phyloP scores from a whole-genome alignment of 164 flowering plant species.

The Kalanchoe fedtschenkoi region DNA sequence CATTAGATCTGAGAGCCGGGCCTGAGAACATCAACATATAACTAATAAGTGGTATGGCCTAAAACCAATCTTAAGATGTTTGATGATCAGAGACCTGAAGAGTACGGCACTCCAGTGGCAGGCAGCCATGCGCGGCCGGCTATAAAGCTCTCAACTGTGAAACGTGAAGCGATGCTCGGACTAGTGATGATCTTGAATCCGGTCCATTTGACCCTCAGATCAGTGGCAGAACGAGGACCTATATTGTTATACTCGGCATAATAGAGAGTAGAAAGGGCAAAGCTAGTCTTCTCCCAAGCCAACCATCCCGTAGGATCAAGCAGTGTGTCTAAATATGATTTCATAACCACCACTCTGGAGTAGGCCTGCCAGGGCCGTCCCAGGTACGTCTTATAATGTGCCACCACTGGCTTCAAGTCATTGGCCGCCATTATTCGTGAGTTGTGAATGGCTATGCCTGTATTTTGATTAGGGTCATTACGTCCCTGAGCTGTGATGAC shows the following conservation, averaged over 20 bases:
- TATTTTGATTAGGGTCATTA: slow-evolving; percentile 45
- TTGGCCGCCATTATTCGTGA: slow-evolving; percentile 28
- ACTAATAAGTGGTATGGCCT: neutral
- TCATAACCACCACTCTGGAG: slow-evolving; percentile 30
- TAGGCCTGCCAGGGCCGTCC: slow-evolving; percentile 54
- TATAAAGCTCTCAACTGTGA: slow-evolving; percentile 37
- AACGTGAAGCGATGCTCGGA: slow-evolving; percentile 22
- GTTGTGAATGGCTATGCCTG: slow-evolving; percentile 43
- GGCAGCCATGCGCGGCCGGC: slow-evolving; percentile 54
- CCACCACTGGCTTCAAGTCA: slow-evolving; percentile 26
- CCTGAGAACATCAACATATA: neutral
- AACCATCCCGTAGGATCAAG: slow-evolving; percentile 45
- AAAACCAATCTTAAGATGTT: neutral
- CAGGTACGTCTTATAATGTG: slow-evolving; percentile 25
- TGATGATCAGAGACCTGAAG: slow-evolving; percentile 31
- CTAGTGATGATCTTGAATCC: slow-evolving; percentile 39
- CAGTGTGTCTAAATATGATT: slow-evolving; percentile 22
- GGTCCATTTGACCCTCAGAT: slow-evolving; percentile 37
- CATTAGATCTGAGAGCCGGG: no score
- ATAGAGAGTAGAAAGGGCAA: slow-evolving; percentile 35
- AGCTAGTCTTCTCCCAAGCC: slow-evolving; percentile 23
- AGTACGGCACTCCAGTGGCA: slow-evolving; percentile 43
- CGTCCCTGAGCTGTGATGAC: slow-evolving; percentile 54
- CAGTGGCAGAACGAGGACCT: slow-evolving; percentile 37
- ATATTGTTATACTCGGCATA: slow-evolving; percentile 49